Percentiles rank a stretch among this genome's conserved stretches.
Evolutionary conservation across 345 rosid genomes (phyloP).

Genomic region (Melastoma malabathricum): DNA sequence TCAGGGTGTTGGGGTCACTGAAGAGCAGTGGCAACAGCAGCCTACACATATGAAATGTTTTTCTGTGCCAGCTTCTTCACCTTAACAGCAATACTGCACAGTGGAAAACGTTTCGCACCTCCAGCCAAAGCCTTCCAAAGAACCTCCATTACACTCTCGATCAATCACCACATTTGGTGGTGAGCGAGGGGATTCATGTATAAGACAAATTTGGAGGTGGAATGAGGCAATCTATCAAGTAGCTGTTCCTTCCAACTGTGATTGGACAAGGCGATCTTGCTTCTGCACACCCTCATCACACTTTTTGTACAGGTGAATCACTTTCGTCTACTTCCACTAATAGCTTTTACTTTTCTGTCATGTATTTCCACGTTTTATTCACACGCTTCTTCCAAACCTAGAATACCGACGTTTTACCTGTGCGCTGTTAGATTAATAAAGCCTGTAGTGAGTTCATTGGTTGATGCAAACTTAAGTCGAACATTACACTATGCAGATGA

Average conservation of each 20-base stretch:
- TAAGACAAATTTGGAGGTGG: constrained; percentile 47
- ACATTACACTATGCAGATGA: constrained; percentile 21
- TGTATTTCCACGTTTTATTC: no score
- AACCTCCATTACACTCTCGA: constrained; percentile 26
- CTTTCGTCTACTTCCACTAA: neutral
- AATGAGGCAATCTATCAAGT: constrained; percentile 22
- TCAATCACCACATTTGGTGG: constrained; percentile 47
- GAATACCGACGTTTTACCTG: no score
- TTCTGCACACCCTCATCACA: constrained; percentile 41
- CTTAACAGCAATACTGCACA: constrained; percentile 39
- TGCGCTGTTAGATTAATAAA: no score
- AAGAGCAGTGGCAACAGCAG: constrained; percentile 28
- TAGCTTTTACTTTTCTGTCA: neutral
- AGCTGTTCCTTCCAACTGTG: constrained; percentile 12
- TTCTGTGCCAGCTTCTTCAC: constrained; percentile 21
- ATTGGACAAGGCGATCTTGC: constrained; percentile 31
- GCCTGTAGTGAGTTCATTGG: no score
- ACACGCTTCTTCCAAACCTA: no score
- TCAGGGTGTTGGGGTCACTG: constrained; percentile 29
- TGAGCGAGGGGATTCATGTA: constrained; percentile 44
- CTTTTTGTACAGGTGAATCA: constrained; percentile 65
- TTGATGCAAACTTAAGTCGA: no score
- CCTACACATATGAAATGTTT: constrained; percentile 30
- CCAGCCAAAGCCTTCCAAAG: constrained; percentile 5
- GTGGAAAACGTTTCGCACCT: constrained; percentile 27